Evolutionary conservation across 2,329 filamentous ascomycete species (phyloP).

Genomic region (Verticillium nubilum): DNA sequence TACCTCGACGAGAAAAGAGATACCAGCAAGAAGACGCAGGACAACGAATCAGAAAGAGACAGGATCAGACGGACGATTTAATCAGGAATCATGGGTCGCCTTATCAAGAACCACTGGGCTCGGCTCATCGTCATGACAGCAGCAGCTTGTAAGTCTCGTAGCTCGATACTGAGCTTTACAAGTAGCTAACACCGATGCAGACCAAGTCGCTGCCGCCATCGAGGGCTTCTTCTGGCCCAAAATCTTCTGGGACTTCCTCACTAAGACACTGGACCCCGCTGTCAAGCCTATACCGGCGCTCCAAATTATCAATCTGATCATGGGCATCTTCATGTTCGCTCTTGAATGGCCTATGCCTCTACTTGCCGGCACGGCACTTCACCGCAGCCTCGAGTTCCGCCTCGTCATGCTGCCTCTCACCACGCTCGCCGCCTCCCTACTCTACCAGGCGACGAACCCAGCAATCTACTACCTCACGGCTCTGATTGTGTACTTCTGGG

Average conservation of each 20-base stretch:
- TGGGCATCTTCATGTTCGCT: slow-evolving; percentile 71
- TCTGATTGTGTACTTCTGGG: slow-evolving; percentile 89
- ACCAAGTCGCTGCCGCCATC: slow-evolving; percentile 79
- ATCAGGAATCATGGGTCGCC: slow-evolving; percentile 70
- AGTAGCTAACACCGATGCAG: slow-evolving; percentile 40
- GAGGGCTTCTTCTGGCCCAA: slow-evolving; percentile 98
- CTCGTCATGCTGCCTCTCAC: slow-evolving; percentile 77
- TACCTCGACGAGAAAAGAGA: neutral
- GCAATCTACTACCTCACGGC: slow-evolving; percentile 89
- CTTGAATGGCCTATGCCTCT: slow-evolving; percentile 87
- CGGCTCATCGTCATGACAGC: slow-evolving; percentile 88
- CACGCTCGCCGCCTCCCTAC: slow-evolving; percentile 65
- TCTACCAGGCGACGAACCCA: slow-evolving; percentile 91
- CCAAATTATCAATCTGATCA: slow-evolving; percentile 82
- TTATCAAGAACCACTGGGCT: slow-evolving; percentile 99
- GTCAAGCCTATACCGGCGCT: slow-evolving; percentile 85
- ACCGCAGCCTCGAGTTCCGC: slow-evolving; percentile 82
- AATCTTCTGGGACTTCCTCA: slow-evolving; percentile 96
- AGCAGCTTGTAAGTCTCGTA: slow-evolving; percentile 56
- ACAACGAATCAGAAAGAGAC: slow-evolving; percentile 1
- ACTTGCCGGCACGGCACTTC: slow-evolving; percentile 70
- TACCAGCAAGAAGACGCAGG: neutral
- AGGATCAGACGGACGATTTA: slow-evolving; percentile 8
- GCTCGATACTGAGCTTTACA: neutral
- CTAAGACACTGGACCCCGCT: slow-evolving; percentile 78